Percentiles rank a stretch among this genome's conserved stretches.
Conservation (phyloP, 139 green algal genomes). For the Spirogloea muscicola region DNA sequence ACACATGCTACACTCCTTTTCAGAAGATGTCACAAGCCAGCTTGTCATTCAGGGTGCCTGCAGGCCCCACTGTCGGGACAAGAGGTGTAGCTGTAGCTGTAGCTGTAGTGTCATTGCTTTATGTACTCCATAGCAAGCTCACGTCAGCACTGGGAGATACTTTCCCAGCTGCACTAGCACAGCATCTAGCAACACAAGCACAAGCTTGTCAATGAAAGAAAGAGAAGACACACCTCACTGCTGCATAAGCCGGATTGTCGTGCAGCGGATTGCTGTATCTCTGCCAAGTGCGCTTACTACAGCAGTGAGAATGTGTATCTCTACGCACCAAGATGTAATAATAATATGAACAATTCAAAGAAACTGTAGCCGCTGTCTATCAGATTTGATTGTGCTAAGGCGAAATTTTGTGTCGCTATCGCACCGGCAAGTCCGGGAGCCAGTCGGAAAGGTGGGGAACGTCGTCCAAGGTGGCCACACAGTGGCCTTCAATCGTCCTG, state of each 20-base stretch:
- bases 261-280: slow-evolving; percentile 10
- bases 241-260: slow-evolving; percentile 4
- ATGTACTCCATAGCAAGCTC: not conserved
- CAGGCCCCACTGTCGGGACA: too few relatives aligned
- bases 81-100: too few relatives aligned
- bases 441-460: not conserved
- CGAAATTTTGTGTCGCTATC: too few relatives aligned
- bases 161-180: not conserved
- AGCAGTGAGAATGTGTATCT: not conserved
- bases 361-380: not conserved
- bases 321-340: not conserved
- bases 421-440: not conserved
- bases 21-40: too few relatives aligned
- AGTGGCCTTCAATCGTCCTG: too few relatives aligned
- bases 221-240: slow-evolving; percentile 4
- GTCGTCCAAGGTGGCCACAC: not conserved
- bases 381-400: not conserved
- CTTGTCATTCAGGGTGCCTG: too few relatives aligned
- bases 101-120: too few relatives aligned
- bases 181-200: not conserved
- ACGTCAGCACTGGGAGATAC: not conserved
- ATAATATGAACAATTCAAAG: not conserved
- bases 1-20: too few relatives aligned
- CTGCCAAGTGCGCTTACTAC: not conserved
- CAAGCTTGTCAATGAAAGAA: too few relatives aligned